Evolutionary conservation across 2,329 filamentous ascomycete species (phyloP), one percentile per base, ranked within the genome.

Genomic region (Colletotrichum brevisporum): DNA sequence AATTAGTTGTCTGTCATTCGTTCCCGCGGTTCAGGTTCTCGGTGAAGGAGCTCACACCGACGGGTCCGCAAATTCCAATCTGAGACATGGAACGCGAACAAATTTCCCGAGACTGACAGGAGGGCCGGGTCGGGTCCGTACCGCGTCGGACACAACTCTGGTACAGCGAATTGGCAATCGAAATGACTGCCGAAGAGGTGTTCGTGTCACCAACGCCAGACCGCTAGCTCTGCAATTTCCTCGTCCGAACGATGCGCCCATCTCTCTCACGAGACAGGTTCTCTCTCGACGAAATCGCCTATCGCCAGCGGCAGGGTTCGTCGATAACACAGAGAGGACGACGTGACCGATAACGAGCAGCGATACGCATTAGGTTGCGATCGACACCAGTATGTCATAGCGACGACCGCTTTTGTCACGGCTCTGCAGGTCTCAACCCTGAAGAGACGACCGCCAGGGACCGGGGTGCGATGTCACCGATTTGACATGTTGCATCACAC

Each of bases 401-500:
- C 9, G n/a, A 24, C n/a, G 31, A 36, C 31, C 31, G 31, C 39
- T 60, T 16, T 55, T 50, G 55, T 53, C 55, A 39, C 55, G 27
- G 50, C 39, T 21, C 26, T 26, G 26, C 63, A 60, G 27, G 56
- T 47, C 39, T 36, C 56, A 54, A 66, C 63, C 56, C 56, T 61
- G 63, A 26, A 39, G 9, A 12, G 31, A 36, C 8, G 31, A 36
- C 31, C 36, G 12, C 48, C 18, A 15, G 18, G 27, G 43, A 55
- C 60, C 21, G 18, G 52, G 60, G 53, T 41, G 54, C 15, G 26
- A 26, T 56, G 60, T 27, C 21, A 48, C 27, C 31, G 52, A 31
- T 66, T 66, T 45, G 63, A 54, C 50, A 39, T 24, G 39, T 53
- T 53, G 48, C 47, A 39, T 60, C 62, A 60, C 62, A 36, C 13